Evolutionary conservation across 2,329 filamentous ascomycete species (phyloP), one percentile per base, ranked within the genome.

Genomic region (Cryphonectria naterciae): DNA sequence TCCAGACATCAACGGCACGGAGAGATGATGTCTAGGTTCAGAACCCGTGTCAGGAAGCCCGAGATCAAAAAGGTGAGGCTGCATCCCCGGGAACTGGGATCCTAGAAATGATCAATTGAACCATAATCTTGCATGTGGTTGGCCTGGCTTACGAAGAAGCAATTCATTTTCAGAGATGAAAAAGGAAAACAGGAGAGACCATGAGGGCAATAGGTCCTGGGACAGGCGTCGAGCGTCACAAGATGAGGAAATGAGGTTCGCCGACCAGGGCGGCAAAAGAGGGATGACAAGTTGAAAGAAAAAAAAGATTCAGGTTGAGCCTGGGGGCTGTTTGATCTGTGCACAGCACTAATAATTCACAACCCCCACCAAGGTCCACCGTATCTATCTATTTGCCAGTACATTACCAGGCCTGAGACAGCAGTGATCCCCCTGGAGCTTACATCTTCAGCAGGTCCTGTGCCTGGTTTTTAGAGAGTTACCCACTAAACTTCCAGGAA

Each of bases 1-100:
- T 62, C 43, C 43, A 65, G 54, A 39, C 61, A 66, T 37, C 64
- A 56, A 15, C 52, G n/a, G 52, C n/a, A 22, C 63, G 28, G 52
- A n/a, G 46, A 28, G 54, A 49, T 56, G 60, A n/a, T 13, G 63
- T 43, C 28, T 52, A 66, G 68, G 54, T 56, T 39, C 19, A 49
- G 19, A 41, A 8, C 35, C 22, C 11, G 35, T 35, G 22, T 62
- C 25, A 32, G 25, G n/a, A n/a, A 41, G 19, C n/a, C 19, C 35
- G 39, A 35, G 22, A 22, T n/a, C 17, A 19, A n/a, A 49, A 22
- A 39, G n/a, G 58, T 22, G 58, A 62, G 35, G 60, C 35, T 15
- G 15, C 54, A 32, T 58, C 54, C 6, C 17, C 25, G 54, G 54
- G 54, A 58, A 4, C 54, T 32, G 28, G 54, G 25, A 8, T 32